Conservation (phyloP, 2,329 filamentous ascomycete species). For the Leptographium procerum region DNA sequence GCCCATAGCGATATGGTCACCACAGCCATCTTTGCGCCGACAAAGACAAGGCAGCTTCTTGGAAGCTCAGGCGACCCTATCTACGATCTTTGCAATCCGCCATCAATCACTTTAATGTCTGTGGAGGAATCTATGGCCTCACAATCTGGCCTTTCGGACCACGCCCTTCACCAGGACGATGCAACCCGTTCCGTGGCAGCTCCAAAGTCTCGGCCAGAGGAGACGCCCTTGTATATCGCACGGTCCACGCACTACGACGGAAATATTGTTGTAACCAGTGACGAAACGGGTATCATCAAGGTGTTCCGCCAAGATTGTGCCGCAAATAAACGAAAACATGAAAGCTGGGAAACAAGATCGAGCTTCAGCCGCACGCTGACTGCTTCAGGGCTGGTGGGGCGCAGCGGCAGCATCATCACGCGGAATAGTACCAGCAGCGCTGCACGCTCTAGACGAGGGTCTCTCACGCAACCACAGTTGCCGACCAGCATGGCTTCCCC, state of each 20-base stretch:
- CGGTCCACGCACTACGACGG: constrained; percentile 67
- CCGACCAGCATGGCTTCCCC: background rate
- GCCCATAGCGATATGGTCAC: constrained; percentile 84
- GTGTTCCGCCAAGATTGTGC: constrained; percentile 94
- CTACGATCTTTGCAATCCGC: constrained; percentile 94
- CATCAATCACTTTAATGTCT: constrained; percentile 71
- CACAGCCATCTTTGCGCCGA: constrained; percentile 75
- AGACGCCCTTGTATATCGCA: constrained; percentile 66
- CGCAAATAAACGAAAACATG: constrained; percentile 61
- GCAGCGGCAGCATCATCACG: constrained; percentile 45
- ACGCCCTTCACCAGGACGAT: constrained; percentile 5
- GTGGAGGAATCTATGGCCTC: constrained; percentile 46
- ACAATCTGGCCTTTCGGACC: constrained; percentile 16
- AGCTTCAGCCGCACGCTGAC: constrained; percentile 60
- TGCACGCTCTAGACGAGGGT: constrained; percentile 40
- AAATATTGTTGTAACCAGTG: constrained; percentile 85
- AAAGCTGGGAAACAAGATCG: constrained; percentile 67
- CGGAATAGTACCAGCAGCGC: constrained; percentile 37
- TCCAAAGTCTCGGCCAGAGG: constrained; percentile 37
- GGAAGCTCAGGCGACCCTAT: constrained; percentile 78
- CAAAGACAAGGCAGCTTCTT: constrained; percentile 64
- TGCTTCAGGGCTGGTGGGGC: constrained; percentile 45
- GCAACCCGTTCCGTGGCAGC: background rate
- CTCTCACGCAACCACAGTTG: constrained; percentile 30
- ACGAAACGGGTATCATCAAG: constrained; percentile 81